Evolutionary conservation across 768 basidiomycete genomes (phyloP), one percentile per base, ranked within the genome.

Genomic region (Boletales sp.): DNA sequence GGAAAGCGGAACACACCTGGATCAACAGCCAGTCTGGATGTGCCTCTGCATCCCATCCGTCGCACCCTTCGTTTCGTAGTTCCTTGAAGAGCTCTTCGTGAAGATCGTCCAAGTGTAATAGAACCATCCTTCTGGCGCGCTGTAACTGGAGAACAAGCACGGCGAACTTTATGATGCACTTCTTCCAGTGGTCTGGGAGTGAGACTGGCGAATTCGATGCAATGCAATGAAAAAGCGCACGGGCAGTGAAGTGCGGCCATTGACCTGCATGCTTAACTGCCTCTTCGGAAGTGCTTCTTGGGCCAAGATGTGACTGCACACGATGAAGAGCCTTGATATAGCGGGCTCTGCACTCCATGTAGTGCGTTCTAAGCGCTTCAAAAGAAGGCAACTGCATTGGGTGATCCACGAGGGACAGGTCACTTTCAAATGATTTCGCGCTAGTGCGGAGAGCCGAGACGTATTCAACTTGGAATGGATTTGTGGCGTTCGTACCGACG

Each of bases 1-100:
- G 13, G 24, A 18, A 18, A 8, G 8, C 24, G 1, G 45, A 21
- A 45, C 43, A 37, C 12, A 73, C 71, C 64, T 78, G 76, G 11
- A 77, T 68, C 31, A 77, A 52, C 2, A 75, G 55, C 77, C 75
- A 78, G 45, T 74, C 74, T 1, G 68, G 61, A 45, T 69, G 49
- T 2, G 15, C 17, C 32, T 61, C 48, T 1, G 54, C 46, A 14
- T 58, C 37, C 54, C 55, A 59, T 2, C 49, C 59, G 14, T 60
- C 51, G 9, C 48, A 58, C 13, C 58, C 59, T 3, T 42, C 51
- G 5, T 61, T 66, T 1, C 50, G 31, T 8, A 63, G 9, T 40
- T 68, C 62, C 44, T 51, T 61, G 27, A 40, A 56, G 27, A 72
- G 59, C 2, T 71, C 72, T 5, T 69, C 67, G 2, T 48, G 43